Evolutionary conservation across 257 asterid species (phyloP), one percentile per base, ranked within the genome.

Genomic region (Nicotiana undulata): DNA sequence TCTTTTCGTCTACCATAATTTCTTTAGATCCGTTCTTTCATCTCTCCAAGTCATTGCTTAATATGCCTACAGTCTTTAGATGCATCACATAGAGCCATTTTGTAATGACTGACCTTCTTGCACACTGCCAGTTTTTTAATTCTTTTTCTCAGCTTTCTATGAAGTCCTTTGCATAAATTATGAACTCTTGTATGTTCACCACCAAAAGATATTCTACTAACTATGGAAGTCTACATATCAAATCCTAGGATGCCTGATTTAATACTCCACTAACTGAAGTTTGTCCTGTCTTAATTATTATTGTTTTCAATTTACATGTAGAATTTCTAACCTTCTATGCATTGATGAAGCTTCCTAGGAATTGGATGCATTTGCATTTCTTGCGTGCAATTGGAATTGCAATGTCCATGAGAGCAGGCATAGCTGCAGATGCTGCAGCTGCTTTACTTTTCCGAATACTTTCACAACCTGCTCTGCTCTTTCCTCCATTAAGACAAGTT

Each of bases 331-430:
- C 77, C 46, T 55, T 84, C 66, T 60, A 49, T 75, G 80, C 79
- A 18, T 83, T 81, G 72, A 26, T 92, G 92, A 85, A 95, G 98
- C 98, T 95, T 76, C 98, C 99, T 40, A 88, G 98, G 86, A 95
- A 95, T 66, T 96, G 99, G 99, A 92, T 96, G 99, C 98, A 96
- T 84, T 89, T 96, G 91, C 99, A 96, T 89, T 96, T 96, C 83
- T 88, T 96, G 86, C 98, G 97, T 80, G 99, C 98, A 56, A 96
- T 96, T 75, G 99, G 99, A 66, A 88, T 91, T 77, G 99, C 98
- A 26, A 96, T 96, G 98, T 96, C 99, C 81, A 94, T 96, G 98
- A 90, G 99, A 88, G 94, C 92, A 77, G 99, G 98, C 60, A 90
- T 96, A 83, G 94, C 99, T 72, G 98, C 99, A 51, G 99, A 94